Base-by-base conservation (phyloP, 371 early-diverging fungal genomes). In the Mucor racemosus region DNA sequence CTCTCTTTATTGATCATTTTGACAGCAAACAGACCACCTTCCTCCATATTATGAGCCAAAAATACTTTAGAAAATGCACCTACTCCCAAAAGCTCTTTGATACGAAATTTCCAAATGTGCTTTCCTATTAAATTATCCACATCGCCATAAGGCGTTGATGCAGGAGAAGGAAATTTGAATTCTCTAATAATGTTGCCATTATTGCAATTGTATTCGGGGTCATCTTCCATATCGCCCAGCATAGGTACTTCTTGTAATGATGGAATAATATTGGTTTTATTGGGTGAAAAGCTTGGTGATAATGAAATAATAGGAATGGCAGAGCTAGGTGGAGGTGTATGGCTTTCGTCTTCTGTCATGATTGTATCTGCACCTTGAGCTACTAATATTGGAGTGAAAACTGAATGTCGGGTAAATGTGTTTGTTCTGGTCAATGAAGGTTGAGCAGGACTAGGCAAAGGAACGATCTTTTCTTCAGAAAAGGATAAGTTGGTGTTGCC, bases 281-380 rank as follows among this genome's bases (percentile, higher is more conserved):
- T 63, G 5, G 68, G 67, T 3, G 73, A 48, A 39, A 71, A 76
- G 1, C 69, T 69, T 7, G 75, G 73, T 5, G 69, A 65, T 9
- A 73, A 63, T 10, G 76, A 76, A 60, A 80, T 57, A 14, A 80
- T 63, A 21, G 81, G 81, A 53, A 80, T 80, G 39, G 65, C 53
- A 9, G 59, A 65, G n/a, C 31, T 50, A 5, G 41, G 38, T 17
- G 61, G 46, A 7, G 60, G 34, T 41, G 60, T 31, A 9, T 46
- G 60, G 21, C 26, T 50, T 11, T 50, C 50, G 26, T 26, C 50
- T 6, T 50, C 50, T 5, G 44, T 68, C 15, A 64, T 61, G 21
- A 62, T 53, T 31, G 61, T n/a, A 10, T 21, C 38, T 3, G 21
- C 50, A 39, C 36, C 46, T 50, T 50, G 33, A 5, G 35, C 14